Evolutionary conservation across 345 rosid genomes (phyloP), one percentile per base, ranked within the genome.

Genomic region (Eucalyptus marginata): DNA sequence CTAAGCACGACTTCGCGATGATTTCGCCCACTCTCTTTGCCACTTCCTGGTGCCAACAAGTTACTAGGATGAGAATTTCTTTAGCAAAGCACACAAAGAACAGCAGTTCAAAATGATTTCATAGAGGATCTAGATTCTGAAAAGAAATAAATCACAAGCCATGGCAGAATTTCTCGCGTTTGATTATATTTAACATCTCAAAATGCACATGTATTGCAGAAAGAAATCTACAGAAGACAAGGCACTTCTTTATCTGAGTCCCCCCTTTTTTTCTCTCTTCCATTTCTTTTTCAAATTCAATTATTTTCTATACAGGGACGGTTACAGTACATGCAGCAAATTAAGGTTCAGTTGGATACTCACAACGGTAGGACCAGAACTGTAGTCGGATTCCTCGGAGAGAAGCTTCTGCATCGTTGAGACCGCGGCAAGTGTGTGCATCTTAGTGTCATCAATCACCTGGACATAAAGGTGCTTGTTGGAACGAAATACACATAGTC

Each of bases 361-460:
- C 94, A 97, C 99, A 92, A 96, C 85, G 50, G 98, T 96, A 6
- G 99, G 98, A 86, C 98, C 96, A 88, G 96, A 89, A 17, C 93
- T 93, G 91, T 89, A 95, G 90, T 95, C 89, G 7, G 96, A 91
- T 87, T 94, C 96, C 90, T 95, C 94, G 5, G 94, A 92, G 90
- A 97, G 87, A 24, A 95, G 92, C 89, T 95, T 96, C 94, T 96
- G 97, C 94, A 92, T 94, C 11, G 99, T 97, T 54, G 99, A 96
- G 46, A 96, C 98, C 0, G 99, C 93, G 89, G 98, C 98, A 88
- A 98, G 96, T 2, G 99, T 98, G 92, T 97, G 99, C 99, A 97
- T 98, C 95, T 97, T 97, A 7, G 96, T 92, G 92, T 98, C 99
- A 92, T 98, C 99, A 88, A 98, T 95, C 92, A 98, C 98, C 92